A percentile compares a stretch with the other conserved stretches of the same genome.
Conservation (phyloP, 495 filamentous ascomycete species). For the Aspergillus ostianus region DNA sequence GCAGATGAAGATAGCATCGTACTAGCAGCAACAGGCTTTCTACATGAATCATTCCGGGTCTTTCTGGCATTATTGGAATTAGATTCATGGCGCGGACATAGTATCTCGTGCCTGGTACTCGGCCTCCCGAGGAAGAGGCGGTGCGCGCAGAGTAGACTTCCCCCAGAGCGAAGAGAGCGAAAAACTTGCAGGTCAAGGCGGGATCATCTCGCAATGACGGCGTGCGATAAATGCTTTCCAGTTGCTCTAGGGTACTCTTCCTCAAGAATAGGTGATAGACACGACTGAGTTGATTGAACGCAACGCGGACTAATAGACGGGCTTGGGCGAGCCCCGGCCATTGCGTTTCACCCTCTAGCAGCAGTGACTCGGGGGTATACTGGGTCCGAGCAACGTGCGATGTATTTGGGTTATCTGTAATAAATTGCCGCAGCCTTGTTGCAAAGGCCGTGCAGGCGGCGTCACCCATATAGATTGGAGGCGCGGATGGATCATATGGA, state of each 20-base stretch:
- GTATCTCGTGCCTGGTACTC: slow-evolving; percentile 29
- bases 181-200: slow-evolving; percentile 28
- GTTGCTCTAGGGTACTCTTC: slow-evolving; percentile 25
- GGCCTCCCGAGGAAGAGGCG: slow-evolving; percentile 12
- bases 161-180: slow-evolving; percentile 32
- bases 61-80: slow-evolving; percentile 30
- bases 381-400: slow-evolving; percentile 29
- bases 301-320: slow-evolving; percentile 25
- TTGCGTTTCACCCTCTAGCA: slow-evolving; percentile 17
- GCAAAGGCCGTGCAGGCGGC: slow-evolving; percentile 37
- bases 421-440: slow-evolving; percentile 30
- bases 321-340: slow-evolving; percentile 30
- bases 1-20: background rate
- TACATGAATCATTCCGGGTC: slow-evolving; percentile 27
- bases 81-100: slow-evolving; percentile 33
- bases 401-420: slow-evolving; percentile 21
- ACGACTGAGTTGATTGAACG: slow-evolving; percentile 28
- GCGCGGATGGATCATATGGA: slow-evolving; percentile 27
- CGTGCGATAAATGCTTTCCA: slow-evolving; percentile 20
- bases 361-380: slow-evolving; percentile 24
- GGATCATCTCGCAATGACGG: slow-evolving; percentile 18
- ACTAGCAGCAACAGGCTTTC: slow-evolving; percentile 29
- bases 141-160: slow-evolving; percentile 30
- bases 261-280: slow-evolving; percentile 32
- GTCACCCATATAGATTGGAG: slow-evolving; percentile 35